Evolutionary conservation across 106 monocot species (phyloP).

Genomic region (Acorus calamus): DNA sequence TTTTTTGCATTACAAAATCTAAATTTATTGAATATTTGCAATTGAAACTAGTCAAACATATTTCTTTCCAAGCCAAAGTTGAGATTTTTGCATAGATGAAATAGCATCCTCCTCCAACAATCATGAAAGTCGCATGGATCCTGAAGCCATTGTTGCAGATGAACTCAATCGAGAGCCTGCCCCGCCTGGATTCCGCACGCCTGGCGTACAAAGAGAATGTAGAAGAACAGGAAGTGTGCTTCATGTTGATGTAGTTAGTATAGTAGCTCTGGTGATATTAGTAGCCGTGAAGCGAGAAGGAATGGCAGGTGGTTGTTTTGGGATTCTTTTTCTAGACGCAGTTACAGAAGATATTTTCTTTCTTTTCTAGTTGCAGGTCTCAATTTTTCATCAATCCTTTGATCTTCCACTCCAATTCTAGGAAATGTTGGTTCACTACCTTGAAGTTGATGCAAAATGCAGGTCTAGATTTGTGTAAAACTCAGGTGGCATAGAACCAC

Average conservation of each 20-base stretch:
- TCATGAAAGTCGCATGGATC: not conserved
- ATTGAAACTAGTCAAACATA: no score
- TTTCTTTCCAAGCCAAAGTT: no score
- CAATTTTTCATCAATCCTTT: no score
- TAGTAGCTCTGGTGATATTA: constrained; percentile 15
- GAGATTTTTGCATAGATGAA: no score
- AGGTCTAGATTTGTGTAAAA: no score
- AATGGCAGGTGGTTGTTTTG: constrained; percentile 53
- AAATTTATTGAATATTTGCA: no score
- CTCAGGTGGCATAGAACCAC: no score
- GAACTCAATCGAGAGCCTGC: constrained; percentile 17
- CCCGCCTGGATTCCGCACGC: constrained; percentile 5
- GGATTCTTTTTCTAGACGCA: constrained; percentile 63
- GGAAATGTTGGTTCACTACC: no score
- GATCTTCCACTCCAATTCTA: no score
- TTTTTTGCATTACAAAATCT: no score
- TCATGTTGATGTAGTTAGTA: constrained; percentile 55
- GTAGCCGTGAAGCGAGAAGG: constrained; percentile 25
- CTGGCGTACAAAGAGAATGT: constrained; percentile 5
- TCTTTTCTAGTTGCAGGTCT: no score
- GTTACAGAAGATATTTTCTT: constrained; percentile 29
- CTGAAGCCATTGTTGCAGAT: constrained; percentile 4
- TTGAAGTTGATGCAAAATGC: no score
- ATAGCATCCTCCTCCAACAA: constrained; percentile 1
- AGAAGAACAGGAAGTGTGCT: constrained; percentile 24